Base-by-base conservation (phyloP, 768 basidiomycete species). In the Punctularia strigosozonata region DNA sequence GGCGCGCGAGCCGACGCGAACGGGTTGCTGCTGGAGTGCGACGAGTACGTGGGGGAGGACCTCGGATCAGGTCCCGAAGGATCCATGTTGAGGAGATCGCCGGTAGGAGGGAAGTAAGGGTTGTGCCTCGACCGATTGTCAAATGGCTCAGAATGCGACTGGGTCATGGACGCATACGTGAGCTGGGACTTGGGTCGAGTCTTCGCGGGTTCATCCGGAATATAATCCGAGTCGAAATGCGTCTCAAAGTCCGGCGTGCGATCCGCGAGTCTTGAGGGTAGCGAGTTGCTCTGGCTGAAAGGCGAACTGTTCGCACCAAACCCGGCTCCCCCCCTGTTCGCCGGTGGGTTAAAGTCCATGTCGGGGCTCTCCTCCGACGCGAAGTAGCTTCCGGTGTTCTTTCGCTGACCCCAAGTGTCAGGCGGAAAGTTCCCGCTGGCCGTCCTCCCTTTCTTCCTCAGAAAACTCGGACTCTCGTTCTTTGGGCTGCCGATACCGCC, bases 311-410 rank as follows among this genome's bases (percentile, higher is more conserved):
- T 49, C 22, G 42, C 39, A n/a, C n/a, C 25, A 1, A 46, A 43
- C 12, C 36, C 41, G 7, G 45, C 44, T 13, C 43, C 49, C 24
- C 46, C 46, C 15, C 22, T 40, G 7, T 31, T 38, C 30, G 45
- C 41, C 30, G 49, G 45, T 21, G 14, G 26, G 38, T 18, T 6
- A 30, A 18, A 14, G 24, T 8, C 39, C 32, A 10, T 34, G 10
- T 10, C 33, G 10, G 10, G 10, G 10, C 8, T 34, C 33, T 10
- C 33, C 20, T 34, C 33, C 35, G 57, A 45, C 36, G 60, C 53
- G 45, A 81, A 80, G 52, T 77, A 78, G 6, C 79, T 74, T 1
- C 73, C 78, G 6, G 59, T 55, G 38, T 66, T 58, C 41, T 63
- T 65, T 24, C 51, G 54, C 12, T 51, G 50, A 5, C 73, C 77